Percentiles rank a stretch among this genome's conserved stretches.
Conservation (phyloP, 2,329 filamentous ascomycete species). For the Boeremia lycopersici region DNA sequence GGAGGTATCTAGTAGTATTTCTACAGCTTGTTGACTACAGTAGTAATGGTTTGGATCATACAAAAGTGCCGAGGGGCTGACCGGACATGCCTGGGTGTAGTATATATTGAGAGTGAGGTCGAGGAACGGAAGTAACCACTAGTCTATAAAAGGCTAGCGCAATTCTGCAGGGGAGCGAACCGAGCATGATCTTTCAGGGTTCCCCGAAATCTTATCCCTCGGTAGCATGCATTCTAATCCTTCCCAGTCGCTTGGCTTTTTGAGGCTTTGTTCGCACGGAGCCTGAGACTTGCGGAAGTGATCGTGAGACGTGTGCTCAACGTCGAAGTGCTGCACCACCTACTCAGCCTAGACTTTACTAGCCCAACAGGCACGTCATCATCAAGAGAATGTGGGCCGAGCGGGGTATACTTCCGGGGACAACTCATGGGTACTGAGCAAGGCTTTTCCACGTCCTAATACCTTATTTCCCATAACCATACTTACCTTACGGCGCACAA, state of each 20-base stretch:
- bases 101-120: too few relatives aligned
- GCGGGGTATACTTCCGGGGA: constrained; percentile 12
- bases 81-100: too few relatives aligned
- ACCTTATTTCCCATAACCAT: not conserved
- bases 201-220: not conserved
- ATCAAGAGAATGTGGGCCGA: not conserved
- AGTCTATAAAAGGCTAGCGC: not conserved
- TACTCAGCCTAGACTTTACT: constrained; percentile 7
- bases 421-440: not conserved
- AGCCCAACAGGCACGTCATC: constrained; percentile 8
- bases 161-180: not conserved
- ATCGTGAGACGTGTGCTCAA: not conserved
- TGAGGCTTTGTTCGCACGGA: not conserved
- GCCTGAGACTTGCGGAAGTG: not conserved
- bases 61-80: too few relatives aligned
- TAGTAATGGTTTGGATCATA: too few relatives aligned
- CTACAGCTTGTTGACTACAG: too few relatives aligned
- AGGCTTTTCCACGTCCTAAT: not conserved
- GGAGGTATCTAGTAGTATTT: too few relatives aligned
- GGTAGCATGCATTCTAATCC: not conserved
- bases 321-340: not conserved
- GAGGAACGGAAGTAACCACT: not conserved
- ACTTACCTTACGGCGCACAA: too few relatives aligned
- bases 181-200: not conserved
- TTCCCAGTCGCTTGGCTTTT: not conserved